Base-by-base conservation (phyloP, 257 asterid species). In the Gynochthodes officinalis region DNA sequence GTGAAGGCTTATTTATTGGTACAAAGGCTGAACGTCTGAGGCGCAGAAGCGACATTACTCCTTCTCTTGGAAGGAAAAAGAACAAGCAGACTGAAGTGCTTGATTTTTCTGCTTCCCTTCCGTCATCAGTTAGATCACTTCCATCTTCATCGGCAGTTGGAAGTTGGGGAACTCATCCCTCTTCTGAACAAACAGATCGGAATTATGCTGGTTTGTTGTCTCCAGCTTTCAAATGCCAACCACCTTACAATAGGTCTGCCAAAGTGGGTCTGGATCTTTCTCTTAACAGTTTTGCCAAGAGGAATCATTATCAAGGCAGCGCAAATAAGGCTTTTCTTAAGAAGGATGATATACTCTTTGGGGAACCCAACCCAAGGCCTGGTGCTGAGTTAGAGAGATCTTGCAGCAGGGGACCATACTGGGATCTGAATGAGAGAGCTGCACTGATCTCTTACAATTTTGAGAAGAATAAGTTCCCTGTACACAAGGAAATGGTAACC, bases 181-280 rank as follows among this genome's bases (percentile, higher is more conserved):
- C 78, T 65, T 0, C 55, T 4, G 50, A 46, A 25, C 73, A 39
- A 63, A 62, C 19, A 16, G 73, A 71, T 33, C 27, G 63, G 64
- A 72, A 76, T 43, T 49, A 42, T 28, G 43, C 43, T 18, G 62
- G 62, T 48, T 32, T 37, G 9, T 25, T 61, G 67, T 62, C 59
- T 27, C 62, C 30, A 49, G 61, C 49, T 42, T 46, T 61, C 2
- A 68, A 63, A 19, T 15, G 13, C 54, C 69, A 37, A 60, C 19
- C 74, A 39, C 64, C 65, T 4, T 40, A 64, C 70, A 73, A 74
- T 23, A 53, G 8, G 61, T 71, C 79, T 35, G 59, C 54, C 62
- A 80, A 82, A 39, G 82, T 71, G 61, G 84, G 80, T 19, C 70
- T 84, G 80, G 94, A 87, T 78, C 89, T 89, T 71, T 85, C 98